A percentile compares a stretch with the other conserved stretches of the same genome.
phyloP scores from a whole-genome alignment of 2,329 filamentous ascomycete genomes.

The Coniochaeta ligniaria region DNA sequence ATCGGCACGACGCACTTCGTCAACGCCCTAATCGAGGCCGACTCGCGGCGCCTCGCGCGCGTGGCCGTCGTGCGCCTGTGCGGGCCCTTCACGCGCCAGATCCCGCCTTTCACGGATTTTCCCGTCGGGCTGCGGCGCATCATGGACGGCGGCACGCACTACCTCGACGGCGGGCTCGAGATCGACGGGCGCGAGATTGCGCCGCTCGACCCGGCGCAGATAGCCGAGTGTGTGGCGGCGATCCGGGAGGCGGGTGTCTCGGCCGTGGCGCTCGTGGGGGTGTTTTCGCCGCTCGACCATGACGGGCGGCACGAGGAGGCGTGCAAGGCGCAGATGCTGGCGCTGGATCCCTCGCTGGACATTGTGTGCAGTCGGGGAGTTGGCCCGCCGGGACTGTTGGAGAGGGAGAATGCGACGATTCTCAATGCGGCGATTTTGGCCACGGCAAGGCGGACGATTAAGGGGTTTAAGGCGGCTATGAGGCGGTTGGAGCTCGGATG shows the following conservation, averaged over 20 bases:
- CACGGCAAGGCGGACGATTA: conserved; percentile 38
- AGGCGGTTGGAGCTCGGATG: conserved; percentile 30
- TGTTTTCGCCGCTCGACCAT: conserved; percentile 39
- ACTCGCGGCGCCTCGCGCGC: conserved; percentile 31
- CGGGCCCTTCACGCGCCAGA: conserved; percentile 33
- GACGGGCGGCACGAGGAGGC: conserved; percentile 30
- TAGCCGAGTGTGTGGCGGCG: conserved; percentile 22
- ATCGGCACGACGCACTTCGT: conserved; percentile 45
- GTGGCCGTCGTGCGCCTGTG: conserved; percentile 40
- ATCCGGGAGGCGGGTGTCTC: conserved; percentile 27
- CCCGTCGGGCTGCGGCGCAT: conserved; percentile 30
- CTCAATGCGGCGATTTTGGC: conserved; percentile 44
- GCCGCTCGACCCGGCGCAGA: conserved; percentile 26
- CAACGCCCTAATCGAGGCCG: conserved; percentile 39
- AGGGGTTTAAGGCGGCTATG: conserved; percentile 39
- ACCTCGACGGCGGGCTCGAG: conserved; percentile 37
- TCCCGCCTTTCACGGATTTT: conserved; percentile 39
- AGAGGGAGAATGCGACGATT: conserved; percentile 46
- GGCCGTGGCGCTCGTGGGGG: conserved; percentile 32
- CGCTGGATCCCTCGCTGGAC: conserved; percentile 19
- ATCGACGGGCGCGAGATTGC: conserved; percentile 39
- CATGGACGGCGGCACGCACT: conserved; percentile 31
- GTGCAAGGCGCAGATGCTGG: conserved; percentile 18
- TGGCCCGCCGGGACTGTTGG: conserved; percentile 34
- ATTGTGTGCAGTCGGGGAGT: conserved; percentile 36